Percentiles rank a stretch among this genome's conserved stretches.
These are phyloP conservation scores for Malassezia brasiliensis DNA, from an alignment of 1,284 basidiomycete species.

Conservation along the genomic window DNA sequence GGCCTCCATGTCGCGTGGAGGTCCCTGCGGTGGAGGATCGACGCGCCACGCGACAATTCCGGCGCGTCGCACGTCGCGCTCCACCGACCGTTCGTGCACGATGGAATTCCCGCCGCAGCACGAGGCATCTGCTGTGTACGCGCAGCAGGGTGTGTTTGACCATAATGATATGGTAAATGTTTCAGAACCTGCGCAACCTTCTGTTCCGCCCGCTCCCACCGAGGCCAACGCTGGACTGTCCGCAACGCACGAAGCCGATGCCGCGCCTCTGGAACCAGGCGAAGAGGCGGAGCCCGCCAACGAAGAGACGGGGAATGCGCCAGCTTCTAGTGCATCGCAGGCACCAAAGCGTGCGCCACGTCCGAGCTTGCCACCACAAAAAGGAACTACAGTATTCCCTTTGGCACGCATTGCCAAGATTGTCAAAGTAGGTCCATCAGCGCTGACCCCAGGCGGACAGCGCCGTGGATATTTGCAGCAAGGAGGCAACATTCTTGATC, in stretches of 20 bases:
- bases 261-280: not conserved
- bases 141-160: no score
- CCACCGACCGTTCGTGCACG: not conserved
- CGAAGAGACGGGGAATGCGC: no score
- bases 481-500: slow-evolving; percentile 38
- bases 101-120: not conserved
- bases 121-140: no score
- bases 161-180: no score
- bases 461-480: slow-evolving; percentile 38
- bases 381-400: slow-evolving; percentile 28
- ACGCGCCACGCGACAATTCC: slow-evolving; percentile 5
- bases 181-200: not conserved
- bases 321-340: not conserved
- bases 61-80: not conserved
- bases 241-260: not conserved
- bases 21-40: not conserved
- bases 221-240: no score
- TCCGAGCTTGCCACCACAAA: slow-evolving; percentile 6
- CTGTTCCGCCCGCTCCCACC: not conserved
- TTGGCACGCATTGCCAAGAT: slow-evolving; percentile 30
- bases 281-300: no score
- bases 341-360: not conserved
- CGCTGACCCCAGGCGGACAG: slow-evolving; percentile 20
- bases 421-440: slow-evolving; percentile 23
- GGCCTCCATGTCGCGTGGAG: not conserved